Conservation (phyloP, 345 rosid genomes). For the Salix udensis region DNA sequence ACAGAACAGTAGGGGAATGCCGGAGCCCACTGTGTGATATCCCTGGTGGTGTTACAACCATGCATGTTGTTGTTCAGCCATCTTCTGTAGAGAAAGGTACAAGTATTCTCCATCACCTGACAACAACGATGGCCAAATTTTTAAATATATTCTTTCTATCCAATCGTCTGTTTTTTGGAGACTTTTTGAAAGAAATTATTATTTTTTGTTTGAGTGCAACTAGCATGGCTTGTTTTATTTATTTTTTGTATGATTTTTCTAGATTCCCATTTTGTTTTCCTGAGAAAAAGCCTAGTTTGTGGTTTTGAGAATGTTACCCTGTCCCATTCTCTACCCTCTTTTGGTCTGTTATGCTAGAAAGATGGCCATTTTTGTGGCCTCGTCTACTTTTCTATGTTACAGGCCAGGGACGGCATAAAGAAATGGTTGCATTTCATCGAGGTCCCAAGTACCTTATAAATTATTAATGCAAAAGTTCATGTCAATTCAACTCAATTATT, state of each 20-base stretch:
- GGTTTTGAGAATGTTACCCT: neutral
- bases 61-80: slow-evolving; percentile 94
- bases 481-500: slow-evolving; percentile 7
- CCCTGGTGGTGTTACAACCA: slow-evolving; percentile 86
- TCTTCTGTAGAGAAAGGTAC: slow-evolving; percentile 71
- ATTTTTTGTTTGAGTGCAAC: slow-evolving; percentile 4
- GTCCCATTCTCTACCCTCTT: neutral
- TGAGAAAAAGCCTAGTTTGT: neutral
- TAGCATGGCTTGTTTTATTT: neutral
- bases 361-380: neutral
- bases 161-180: slow-evolving; percentile 1
- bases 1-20: slow-evolving; percentile 71
- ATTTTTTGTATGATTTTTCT: neutral
- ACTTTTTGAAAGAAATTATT: neutral
- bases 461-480: neutral
- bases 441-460: slow-evolving; percentile 2
- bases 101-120: neutral
- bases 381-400: neutral
- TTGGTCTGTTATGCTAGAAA: neutral
- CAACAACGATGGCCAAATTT: neutral
- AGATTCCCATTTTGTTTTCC: neutral
- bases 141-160: neutral
- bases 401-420: neutral
- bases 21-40: slow-evolving; percentile 73
- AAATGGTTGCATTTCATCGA: neutral